Conservation (phyloP, 202 grass and related monocot species). For the Schoenoplectus tabernaemontani region DNA sequence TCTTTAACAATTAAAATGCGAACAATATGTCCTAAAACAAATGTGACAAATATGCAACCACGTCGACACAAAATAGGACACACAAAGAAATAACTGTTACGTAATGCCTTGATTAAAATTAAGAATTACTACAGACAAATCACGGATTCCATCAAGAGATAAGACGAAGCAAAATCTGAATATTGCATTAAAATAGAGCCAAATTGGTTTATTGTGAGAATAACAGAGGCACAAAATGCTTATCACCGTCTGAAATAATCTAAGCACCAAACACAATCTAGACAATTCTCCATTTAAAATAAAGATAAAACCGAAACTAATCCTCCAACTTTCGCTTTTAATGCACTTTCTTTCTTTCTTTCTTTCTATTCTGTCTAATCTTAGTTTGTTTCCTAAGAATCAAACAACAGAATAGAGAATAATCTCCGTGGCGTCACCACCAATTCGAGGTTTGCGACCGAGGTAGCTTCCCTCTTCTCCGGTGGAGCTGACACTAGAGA, state of each 20-base stretch:
- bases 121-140: no score
- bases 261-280: not conserved
- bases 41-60: not conserved
- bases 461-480: not conserved
- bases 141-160: not conserved
- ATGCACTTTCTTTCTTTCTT: not conserved
- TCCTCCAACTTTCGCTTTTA: not conserved
- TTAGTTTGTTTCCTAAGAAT: not conserved
- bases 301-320: not conserved
- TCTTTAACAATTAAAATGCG: not conserved
- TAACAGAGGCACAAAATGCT: not conserved
- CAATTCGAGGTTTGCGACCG: not conserved
- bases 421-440: conserved; percentile 33
- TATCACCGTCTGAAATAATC: no score
- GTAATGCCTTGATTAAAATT: no score
- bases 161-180: not conserved
- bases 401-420: conserved; percentile 33
- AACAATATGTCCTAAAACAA: not conserved
- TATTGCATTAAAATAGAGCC: not conserved
- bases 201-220: not conserved
- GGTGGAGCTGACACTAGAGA: not conserved
- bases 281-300: not conserved
- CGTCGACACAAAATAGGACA: not conserved
- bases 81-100: not conserved
- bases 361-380: not conserved